phyloP scores from a whole-genome alignment of 176 grass and related monocot genomes.

The Musa itinerans region DNA sequence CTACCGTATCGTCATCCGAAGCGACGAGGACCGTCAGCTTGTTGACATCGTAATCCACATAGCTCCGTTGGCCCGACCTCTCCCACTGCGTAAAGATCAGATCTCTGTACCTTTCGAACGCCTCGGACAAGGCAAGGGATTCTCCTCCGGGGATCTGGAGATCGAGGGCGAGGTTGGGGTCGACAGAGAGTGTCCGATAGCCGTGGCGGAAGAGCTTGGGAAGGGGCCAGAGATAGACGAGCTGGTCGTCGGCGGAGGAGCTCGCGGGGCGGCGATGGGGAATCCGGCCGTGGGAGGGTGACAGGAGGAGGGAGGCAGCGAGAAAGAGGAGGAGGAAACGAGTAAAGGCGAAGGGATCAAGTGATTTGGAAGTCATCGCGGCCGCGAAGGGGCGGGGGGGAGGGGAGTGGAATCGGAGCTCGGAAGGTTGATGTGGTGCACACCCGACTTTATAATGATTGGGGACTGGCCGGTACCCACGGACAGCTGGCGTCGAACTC shows the following conservation, averaged over 20 bases:
- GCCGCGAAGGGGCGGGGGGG: neutral
- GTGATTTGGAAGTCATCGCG: conserved; percentile 39
- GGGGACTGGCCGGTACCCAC: neutral
- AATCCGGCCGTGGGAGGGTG: conserved; percentile 17
- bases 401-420: neutral
- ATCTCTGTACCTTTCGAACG: conserved; percentile 54
- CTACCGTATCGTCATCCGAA: conserved; percentile 69
- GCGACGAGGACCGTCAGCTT: conserved; percentile 61
- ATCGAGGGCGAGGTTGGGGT: conserved; percentile 56
- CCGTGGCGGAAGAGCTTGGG: conserved; percentile 48
- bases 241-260: conserved; percentile 1
- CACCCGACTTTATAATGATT: neutral
- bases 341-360: conserved; percentile 1
- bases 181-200: conserved; percentile 38
- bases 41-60: conserved; percentile 32
- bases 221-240: conserved; percentile 76
- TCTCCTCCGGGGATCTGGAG: conserved; percentile 27
- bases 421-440: neutral
- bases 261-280: conserved; percentile 17
- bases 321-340: conserved; percentile 20
- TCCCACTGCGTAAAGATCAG: conserved; percentile 67
- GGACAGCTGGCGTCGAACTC: neutral
- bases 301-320: conserved; percentile 16
- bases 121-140: conserved; percentile 38
- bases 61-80: conserved; percentile 5